Evolutionary conservation across 164 flowering plant genomes (phyloP).

Genomic region (Vitis riparia): DNA sequence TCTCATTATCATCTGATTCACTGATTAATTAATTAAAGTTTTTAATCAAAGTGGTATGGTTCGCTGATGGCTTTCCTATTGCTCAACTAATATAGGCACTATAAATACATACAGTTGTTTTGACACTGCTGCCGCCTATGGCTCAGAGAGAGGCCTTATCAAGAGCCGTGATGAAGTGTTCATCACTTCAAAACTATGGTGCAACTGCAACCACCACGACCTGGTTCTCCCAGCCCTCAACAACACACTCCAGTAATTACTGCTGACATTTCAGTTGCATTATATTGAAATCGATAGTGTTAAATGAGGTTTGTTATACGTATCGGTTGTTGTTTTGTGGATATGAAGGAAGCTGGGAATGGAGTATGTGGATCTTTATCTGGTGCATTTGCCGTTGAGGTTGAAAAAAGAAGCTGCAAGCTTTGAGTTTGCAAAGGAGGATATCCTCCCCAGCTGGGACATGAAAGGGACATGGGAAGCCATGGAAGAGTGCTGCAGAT

Average conservation of each 20-base stretch:
- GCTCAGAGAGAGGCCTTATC: constrained; percentile 24
- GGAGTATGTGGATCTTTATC: constrained; percentile 31
- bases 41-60: too few species aligned
- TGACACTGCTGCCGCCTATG: constrained; percentile 30
- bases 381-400: constrained; percentile 29
- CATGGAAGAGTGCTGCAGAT: constrained; percentile 33
- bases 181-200: constrained; percentile 48
- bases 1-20: too few species aligned
- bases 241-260: constrained; percentile 24
- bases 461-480: constrained; percentile 30
- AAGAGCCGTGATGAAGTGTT: constrained; percentile 30
- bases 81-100: too few species aligned
- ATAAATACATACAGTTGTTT: constrained; percentile 24
- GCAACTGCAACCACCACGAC: constrained; percentile 20
- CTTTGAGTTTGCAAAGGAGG: not conserved
- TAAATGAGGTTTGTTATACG: too few species aligned
- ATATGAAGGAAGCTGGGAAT: constrained; percentile 19
- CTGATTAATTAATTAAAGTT: too few species aligned
- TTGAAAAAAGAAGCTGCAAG: constrained; percentile 7
- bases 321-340: too few species aligned
- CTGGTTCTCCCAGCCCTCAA: constrained; percentile 36
- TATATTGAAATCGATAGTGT: too few species aligned
- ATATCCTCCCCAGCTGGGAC: constrained; percentile 17
- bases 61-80: too few species aligned
- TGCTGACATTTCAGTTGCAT: too few species aligned